Conservation (phyloP, 768 basidiomycete genomes). For the Rhodotorula babjevae region DNA sequence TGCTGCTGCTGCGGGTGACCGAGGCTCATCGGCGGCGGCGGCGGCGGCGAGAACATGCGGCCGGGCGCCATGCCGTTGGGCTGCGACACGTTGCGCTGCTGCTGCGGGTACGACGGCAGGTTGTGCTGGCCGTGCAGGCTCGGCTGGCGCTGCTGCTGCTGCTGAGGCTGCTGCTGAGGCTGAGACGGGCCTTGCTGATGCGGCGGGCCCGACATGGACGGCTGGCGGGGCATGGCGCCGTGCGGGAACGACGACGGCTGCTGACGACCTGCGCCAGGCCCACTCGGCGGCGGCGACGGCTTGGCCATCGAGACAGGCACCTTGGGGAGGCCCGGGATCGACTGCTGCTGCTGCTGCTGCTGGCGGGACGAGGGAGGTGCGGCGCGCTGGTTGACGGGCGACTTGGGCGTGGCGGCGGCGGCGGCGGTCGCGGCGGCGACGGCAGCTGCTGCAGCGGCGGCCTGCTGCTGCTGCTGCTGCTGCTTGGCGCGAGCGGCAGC, state of each 20-base stretch:
- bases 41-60: constrained; percentile 37
- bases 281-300: background rate
- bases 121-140: constrained; percentile 17
- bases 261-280: background rate
- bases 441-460: too few species aligned
- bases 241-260: constrained; percentile 24
- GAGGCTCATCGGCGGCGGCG: constrained; percentile 21
- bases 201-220: constrained; percentile 1
- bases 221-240: constrained; percentile 31
- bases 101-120: constrained; percentile 31
- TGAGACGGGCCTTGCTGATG: constrained; percentile 1
- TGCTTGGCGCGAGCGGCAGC: constrained; percentile 37
- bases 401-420: constrained; percentile 22
- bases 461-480: background rate
- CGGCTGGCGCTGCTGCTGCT: constrained; percentile 21
- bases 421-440: too few species aligned
- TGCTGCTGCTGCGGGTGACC: constrained; percentile 22
- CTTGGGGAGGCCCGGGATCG: constrained; percentile 40
- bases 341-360: constrained; percentile 21
- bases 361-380: constrained; percentile 12
- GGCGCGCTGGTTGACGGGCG: constrained; percentile 24
- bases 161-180: background rate
- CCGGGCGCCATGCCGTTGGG: constrained; percentile 20
- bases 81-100: constrained; percentile 21
- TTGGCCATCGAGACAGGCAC: constrained; percentile 20